Base-by-base conservation (phyloP, 2,329 filamentous ascomycete species). In the Neofusicoccum umdonicola region DNA sequence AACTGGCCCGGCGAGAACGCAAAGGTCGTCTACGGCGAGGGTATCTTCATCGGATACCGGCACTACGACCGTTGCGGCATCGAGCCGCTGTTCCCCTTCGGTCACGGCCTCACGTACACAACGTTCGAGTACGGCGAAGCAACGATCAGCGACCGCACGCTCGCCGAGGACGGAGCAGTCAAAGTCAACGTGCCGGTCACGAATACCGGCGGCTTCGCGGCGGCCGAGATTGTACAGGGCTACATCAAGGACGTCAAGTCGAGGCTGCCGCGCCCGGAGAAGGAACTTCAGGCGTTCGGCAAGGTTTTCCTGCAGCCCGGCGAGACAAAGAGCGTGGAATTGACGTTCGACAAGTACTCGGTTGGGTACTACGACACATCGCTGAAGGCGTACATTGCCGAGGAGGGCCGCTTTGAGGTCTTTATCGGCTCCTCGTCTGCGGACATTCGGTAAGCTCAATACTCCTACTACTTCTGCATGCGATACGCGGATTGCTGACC, bases 51-150 rank as follows among this genome's bases (percentile, higher is more conserved):
- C 63, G 90, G 90, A 2, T 92, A 93, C 76, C 80, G 86, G 17
- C 88, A 90, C 76, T 92, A 90, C 74, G 89, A 93, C 70, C 84
- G 84, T 19, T 35, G 27, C 37, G 50, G 61, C 19, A 37, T 51
- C 17, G 78, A 81, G 12, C 87, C 88, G 0, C 80, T 90, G 0
- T 92, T 93, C 77, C 84, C 89, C 65, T 96, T 96, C 73, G 90
- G 90, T 12, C 88, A 92, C 72, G 90, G 92, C 1, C 81, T 95
- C 1, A 90, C 88, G 15, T 95, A 93, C 77, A 93, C 90, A 0
- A 86, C 80, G 0, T 94, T 92, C 72, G 81, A 83, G 52, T 89
- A 90, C 71, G 86, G 86, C 13, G 73, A 72, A 0, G 56, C 56
- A 6, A 37, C 42, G n/a, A 60, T 47, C 56, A 60, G 41, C 31